These are phyloP conservation scores for Talaromyces albobiverticillius DNA, from an alignment of 2,329 filamentous ascomycete species.

Conservation along the genomic window DNA sequence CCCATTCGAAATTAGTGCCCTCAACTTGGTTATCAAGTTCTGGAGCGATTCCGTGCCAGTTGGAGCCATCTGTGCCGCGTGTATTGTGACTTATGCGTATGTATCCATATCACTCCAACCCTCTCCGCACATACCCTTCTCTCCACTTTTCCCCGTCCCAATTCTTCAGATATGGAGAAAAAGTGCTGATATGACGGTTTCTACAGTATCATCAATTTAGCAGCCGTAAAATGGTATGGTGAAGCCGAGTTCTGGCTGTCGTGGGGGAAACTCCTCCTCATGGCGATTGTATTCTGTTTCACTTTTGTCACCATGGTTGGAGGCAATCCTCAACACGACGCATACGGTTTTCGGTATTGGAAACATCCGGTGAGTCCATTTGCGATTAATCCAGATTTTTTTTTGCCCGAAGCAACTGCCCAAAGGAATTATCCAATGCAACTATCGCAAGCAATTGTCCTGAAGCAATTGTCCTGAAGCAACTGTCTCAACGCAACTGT, in stretches of 20 bases:
- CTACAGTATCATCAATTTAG: constrained; percentile 59
- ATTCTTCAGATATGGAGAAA: too few relatives aligned
- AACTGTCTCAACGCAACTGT: too few relatives aligned
- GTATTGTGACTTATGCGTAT: constrained; percentile 58
- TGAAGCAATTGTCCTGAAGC: too few relatives aligned
- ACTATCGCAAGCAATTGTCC: too few relatives aligned
- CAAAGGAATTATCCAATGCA: too few relatives aligned
- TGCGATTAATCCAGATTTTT: too few relatives aligned
- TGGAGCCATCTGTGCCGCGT: constrained; percentile 63
- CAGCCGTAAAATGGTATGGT: constrained; percentile 57
- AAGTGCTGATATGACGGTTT: too few relatives aligned
- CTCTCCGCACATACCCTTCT: background rate
- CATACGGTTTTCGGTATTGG: constrained; percentile 64
- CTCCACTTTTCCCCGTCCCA: background rate
- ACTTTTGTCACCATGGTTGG: constrained; percentile 18
- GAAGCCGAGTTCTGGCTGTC: constrained; percentile 63
- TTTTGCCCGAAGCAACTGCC: too few relatives aligned
- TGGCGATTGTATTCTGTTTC: constrained; percentile 38
- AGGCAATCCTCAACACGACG: constrained; percentile 44
- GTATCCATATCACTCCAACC: too few relatives aligned
- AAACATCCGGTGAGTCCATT: constrained; percentile 53
- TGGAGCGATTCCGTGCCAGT: constrained; percentile 23
- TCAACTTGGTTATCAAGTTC: constrained; percentile 5
- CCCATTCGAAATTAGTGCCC: constrained; percentile 14
- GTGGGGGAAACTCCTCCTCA: constrained; percentile 59